A percentile compares a stretch with the other conserved stretches of the same genome.
These are phyloP conservation scores for Rubia peregrina DNA, from an alignment of 305 asterid genomes.

Conservation along the genomic window DNA sequence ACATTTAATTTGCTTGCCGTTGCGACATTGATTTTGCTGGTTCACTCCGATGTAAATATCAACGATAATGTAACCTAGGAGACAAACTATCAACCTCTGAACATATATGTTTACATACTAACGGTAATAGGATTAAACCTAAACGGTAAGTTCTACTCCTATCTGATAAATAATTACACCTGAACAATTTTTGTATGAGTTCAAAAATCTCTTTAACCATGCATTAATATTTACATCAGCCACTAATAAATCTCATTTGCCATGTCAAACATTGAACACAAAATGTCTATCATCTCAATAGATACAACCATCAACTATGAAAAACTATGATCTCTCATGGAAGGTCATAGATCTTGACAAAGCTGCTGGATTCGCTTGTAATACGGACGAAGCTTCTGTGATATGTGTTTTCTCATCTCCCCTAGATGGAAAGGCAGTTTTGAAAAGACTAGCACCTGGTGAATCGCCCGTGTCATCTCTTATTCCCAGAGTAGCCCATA, in stretches of 20 bases:
- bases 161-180: no score
- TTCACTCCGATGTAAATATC: no score
- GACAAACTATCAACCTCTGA: no score
- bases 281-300: background rate
- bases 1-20: no score
- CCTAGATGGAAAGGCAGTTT: constrained; percentile 38
- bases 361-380: constrained; percentile 93
- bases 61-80: no score
- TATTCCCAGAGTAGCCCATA: constrained; percentile 67
- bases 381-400: constrained; percentile 42
- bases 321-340: constrained; percentile 50
- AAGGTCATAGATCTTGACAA: constrained; percentile 68
- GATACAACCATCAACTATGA: background rate
- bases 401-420: constrained; percentile 31
- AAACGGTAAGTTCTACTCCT: background rate
- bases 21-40: no score
- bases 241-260: background rate
- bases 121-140: background rate
- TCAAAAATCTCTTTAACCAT: background rate
- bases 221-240: background rate
- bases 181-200: background rate
- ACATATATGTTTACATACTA: no score
- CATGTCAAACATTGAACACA: background rate
- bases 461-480: constrained; percentile 36
- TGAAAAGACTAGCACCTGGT: constrained; percentile 37